Evolutionary conservation across 2,329 filamentous ascomycete genomes (phyloP), one percentile per base, ranked within the genome.

Genomic region (Penicillium sp.): DNA sequence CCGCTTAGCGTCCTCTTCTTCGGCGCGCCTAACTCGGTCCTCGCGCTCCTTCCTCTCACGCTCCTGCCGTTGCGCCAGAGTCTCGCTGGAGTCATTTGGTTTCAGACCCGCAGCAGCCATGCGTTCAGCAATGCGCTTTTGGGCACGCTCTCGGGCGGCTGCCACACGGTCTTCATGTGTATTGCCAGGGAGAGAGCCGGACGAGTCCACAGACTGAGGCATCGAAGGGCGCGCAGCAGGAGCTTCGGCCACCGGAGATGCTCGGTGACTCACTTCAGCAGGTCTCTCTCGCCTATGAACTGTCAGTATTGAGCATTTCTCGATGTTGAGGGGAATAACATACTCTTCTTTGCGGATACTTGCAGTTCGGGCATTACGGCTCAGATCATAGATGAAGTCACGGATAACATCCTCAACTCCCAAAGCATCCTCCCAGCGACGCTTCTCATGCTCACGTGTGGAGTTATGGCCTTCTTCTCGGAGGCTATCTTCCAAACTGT

Each of bases 351-450:
- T 83, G 49, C 84, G 78, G 54, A 95, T 76, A 55, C 87, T 86
- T 49, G 90, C 81, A 60, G 90, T 82, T 61, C 91, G 85, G 71
- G 91, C 95, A 58, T 87, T 89, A 57, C 93, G 86, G 71, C 97
- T 92, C 49, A 99, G 78, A 63, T 97, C 94, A 70, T 94, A 97
- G 70, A 99, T 99, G 73, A 99, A 97, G 68, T 99, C 94, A 67
- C 91, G 90, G 58, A 97, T 89, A 67, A 96, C 91, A 67, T 99
- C 93, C 70, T 99, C 94, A 27, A 99, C 94, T 27, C 94, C 94
- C 35, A 99, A 81, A 9, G 86, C 94, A 74, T 99, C 94, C 65
- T 99, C 91, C 94, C 94, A 99, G 58, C 94, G 85, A 58, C 94
- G 86, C 66, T 85, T 87, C 77, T 99, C 94, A 70, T 97, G 92